These are phyloP conservation scores for Xylaria longipes DNA, from an alignment of 495 filamentous ascomycete genomes.

Conservation along the genomic window DNA sequence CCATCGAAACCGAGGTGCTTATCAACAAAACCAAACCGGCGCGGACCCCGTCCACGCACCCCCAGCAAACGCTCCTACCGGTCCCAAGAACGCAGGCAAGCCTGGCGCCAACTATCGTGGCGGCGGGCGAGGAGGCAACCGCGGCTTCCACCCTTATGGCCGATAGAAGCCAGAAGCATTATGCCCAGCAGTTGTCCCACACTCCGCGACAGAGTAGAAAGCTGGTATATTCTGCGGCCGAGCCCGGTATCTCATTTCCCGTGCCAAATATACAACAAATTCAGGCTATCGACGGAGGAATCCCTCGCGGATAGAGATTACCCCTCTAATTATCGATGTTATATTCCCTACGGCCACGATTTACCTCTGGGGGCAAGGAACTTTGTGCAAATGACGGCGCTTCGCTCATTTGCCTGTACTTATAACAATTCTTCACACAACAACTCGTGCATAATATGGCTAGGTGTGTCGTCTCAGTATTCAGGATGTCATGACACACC, in stretches of 20 bases:
- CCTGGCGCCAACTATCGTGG: conserved; percentile 95
- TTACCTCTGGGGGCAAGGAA: background rate
- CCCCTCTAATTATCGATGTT: background rate
- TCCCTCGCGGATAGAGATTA: background rate
- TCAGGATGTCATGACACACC: background rate
- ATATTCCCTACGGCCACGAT: background rate
- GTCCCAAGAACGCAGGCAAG: conserved; percentile 93
- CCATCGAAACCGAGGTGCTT: conserved; percentile 42
- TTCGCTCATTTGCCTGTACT: conserved; percentile 37
- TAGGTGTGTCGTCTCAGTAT: background rate
- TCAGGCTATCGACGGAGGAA: background rate
- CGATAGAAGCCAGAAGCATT: conserved; percentile 27
- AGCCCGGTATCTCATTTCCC: background rate
- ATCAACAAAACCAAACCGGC: conserved; percentile 46
- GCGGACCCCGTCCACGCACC: conserved; percentile 64
- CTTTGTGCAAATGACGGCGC: conserved; percentile 28
- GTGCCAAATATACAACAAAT: background rate
- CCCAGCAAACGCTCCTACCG: conserved; percentile 92
- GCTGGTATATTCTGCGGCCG: too few relatives aligned
- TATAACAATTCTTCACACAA: conserved; percentile 25
- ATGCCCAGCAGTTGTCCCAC: background rate
- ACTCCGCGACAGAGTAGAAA: background rate
- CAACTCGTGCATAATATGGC: conserved; percentile 19
- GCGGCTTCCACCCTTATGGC: conserved; percentile 84
- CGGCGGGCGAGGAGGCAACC: conserved; percentile 77